These are phyloP conservation scores for Fusarium bactridioides DNA, from an alignment of 2,329 filamentous ascomycete genomes.

Conservation along the genomic window DNA sequence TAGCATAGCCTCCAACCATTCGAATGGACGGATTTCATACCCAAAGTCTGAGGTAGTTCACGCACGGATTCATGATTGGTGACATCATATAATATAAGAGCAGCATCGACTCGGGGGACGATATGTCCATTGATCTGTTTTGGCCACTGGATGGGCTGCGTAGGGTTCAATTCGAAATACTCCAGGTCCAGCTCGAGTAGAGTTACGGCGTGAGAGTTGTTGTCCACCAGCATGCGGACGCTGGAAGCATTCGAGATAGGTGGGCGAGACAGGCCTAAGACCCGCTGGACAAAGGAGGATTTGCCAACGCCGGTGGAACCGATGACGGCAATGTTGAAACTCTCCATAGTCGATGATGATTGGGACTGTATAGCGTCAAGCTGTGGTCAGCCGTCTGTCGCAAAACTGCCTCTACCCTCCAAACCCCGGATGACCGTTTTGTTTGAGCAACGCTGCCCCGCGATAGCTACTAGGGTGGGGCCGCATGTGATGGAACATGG, in stretches of 20 bases:
- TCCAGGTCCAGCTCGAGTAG: constrained; percentile 73
- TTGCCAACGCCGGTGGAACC: constrained; percentile 73
- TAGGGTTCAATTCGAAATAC: constrained; percentile 66
- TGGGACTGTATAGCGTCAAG: constrained; percentile 42
- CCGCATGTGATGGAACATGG: constrained; percentile 33
- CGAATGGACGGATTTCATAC: constrained; percentile 56
- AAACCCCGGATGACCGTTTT: background rate
- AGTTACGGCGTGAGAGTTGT: constrained; percentile 64
- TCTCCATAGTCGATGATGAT: constrained; percentile 58
- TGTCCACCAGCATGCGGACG: constrained; percentile 66
- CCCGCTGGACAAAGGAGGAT: constrained; percentile 71
- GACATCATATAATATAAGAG: constrained; percentile 87
- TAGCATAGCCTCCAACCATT: background rate
- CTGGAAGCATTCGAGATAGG: constrained; percentile 64
- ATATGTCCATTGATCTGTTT: constrained; percentile 74
- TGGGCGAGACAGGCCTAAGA: constrained; percentile 62
- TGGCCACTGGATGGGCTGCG: constrained; percentile 69
- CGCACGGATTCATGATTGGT: constrained; percentile 78
- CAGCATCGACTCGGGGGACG: constrained; percentile 81
- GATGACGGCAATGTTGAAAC: constrained; percentile 72
- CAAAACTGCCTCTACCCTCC: constrained; percentile 13
- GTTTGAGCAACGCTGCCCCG: constrained; percentile 34
- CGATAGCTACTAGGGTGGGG: constrained; percentile 27
- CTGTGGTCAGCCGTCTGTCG: constrained; percentile 39
- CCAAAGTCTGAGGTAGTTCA: constrained; percentile 77